A percentile compares a stretch with the other conserved stretches of the same genome.
phyloP scores from a whole-genome alignment of 1,139 yeast species.

The Cylindricascospora bacillispora region DNA sequence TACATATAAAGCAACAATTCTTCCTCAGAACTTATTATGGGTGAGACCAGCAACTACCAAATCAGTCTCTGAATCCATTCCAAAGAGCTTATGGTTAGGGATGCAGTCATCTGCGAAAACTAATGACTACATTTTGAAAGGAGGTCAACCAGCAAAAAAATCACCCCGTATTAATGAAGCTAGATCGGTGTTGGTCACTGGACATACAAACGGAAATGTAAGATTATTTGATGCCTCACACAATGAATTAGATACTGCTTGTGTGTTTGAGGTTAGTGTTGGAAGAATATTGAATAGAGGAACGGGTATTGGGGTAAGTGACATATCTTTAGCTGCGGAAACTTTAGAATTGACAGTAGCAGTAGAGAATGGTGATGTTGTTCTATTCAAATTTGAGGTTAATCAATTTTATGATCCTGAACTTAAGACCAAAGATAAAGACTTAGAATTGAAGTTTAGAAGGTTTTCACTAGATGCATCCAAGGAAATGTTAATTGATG shows the following conservation, averaged over 20 bases:
- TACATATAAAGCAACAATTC: constrained; percentile 42
- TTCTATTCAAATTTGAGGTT: constrained; percentile 61
- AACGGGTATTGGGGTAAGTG: constrained; percentile 34
- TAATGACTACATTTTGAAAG: constrained; percentile 39
- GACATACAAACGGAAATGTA: constrained; percentile 71
- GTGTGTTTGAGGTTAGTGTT: constrained; percentile 43
- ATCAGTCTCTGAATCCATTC: constrained; percentile 42
- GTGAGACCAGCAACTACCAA: constrained; percentile 59
- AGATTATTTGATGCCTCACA: constrained; percentile 74
- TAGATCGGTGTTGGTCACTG: constrained; percentile 50
- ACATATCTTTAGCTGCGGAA: constrained; percentile 64
- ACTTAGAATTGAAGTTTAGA: constrained; percentile 21
- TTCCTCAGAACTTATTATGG: constrained; percentile 75
- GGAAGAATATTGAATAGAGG: constrained; percentile 35
- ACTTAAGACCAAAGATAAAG: constrained; percentile 8
- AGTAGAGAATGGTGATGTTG: constrained; percentile 53
- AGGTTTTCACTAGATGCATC: constrained; percentile 22
- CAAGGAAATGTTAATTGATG: constrained; percentile 24
- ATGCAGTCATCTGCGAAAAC: constrained; percentile 43
- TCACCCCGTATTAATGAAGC: constrained; percentile 16
- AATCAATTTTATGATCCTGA: constrained; percentile 32
- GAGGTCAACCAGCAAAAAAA: constrained; percentile 60
- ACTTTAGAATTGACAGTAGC: constrained; percentile 65
- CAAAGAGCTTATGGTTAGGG: constrained; percentile 58
- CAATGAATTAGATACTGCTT: constrained; percentile 57